Conservation (phyloP, 139 green algal genomes). For the Zygnema circumcarinatum region DNA sequence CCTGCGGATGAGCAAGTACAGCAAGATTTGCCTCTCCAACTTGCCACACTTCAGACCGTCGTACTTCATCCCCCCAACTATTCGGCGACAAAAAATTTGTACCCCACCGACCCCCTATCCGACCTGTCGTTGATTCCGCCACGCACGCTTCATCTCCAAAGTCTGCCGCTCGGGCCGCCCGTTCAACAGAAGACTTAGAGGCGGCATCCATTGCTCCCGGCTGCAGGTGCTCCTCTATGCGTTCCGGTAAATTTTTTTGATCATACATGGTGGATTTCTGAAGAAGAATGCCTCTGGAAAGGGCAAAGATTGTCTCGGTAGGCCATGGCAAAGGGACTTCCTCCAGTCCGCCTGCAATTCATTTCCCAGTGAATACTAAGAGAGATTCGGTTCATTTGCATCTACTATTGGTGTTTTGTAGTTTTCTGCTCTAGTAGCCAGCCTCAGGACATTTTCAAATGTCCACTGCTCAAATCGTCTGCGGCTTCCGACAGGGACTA, state of each 20-base stretch:
- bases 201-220: neutral
- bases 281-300: neutral
- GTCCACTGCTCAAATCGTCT: no score
- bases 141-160: neutral
- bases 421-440: no score
- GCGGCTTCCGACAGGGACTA: no score
- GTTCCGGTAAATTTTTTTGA: neutral
- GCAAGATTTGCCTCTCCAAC: neutral
- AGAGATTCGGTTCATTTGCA: neutral
- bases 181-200: neutral
- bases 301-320: neutral
- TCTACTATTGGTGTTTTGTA: neutral
- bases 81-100: neutral
- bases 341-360: neutral
- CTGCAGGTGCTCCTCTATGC: neutral
- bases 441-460: no score
- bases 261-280: neutral
- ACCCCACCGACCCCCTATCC: neutral
- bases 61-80: neutral
- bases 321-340: neutral
- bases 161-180: no score
- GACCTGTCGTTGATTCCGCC: neutral
- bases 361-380: neutral
- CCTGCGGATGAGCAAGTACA: neutral
- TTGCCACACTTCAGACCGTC: neutral